Evolutionary conservation across 2,329 filamentous ascomycete genomes (phyloP).

Genomic region (Penicillium sclerotigenum): DNA sequence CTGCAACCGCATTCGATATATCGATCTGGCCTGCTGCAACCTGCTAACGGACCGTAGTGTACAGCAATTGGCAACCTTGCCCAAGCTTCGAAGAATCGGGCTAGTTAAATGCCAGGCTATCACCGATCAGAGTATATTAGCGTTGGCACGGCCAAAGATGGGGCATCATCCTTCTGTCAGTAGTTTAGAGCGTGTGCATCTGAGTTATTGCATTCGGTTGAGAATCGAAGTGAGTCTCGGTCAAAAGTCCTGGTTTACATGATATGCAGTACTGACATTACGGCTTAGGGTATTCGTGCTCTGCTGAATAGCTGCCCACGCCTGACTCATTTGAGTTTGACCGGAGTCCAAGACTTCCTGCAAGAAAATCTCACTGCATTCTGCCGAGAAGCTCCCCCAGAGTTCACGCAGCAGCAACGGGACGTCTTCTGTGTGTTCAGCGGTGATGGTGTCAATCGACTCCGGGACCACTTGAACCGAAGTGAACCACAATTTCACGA

Average conservation of each 20-base stretch:
- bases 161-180: constrained; percentile 60
- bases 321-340: constrained; percentile 89
- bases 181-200: constrained; percentile 83
- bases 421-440: constrained; percentile 98
- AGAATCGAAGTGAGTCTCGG: constrained; percentile 66
- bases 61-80: constrained; percentile 75
- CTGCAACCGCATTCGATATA: constrained; percentile 94
- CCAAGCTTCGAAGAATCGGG: constrained; percentile 91
- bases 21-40: constrained; percentile 92
- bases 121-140: constrained; percentile 83
- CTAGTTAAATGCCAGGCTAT: constrained; percentile 90
- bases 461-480: constrained; percentile 73
- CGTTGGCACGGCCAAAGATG: constrained; percentile 66
- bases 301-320: constrained; percentile 88
- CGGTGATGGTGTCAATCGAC: constrained; percentile 71
- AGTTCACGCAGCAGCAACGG: constrained; percentile 93
- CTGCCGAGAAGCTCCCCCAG: constrained; percentile 79
- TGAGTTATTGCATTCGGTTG: constrained; percentile 88
- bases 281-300: constrained; percentile 73
- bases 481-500: constrained; percentile 34
- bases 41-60: constrained; percentile 86
- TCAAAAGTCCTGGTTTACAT: background rate
- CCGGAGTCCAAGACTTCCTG: constrained; percentile 87
- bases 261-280: background rate
- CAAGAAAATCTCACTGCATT: constrained; percentile 78